A percentile compares a stretch with the other conserved stretches of the same genome.
phyloP scores from a whole-genome alignment of 805 yeast genomes.

The Metschnikowia continentalis region DNA sequence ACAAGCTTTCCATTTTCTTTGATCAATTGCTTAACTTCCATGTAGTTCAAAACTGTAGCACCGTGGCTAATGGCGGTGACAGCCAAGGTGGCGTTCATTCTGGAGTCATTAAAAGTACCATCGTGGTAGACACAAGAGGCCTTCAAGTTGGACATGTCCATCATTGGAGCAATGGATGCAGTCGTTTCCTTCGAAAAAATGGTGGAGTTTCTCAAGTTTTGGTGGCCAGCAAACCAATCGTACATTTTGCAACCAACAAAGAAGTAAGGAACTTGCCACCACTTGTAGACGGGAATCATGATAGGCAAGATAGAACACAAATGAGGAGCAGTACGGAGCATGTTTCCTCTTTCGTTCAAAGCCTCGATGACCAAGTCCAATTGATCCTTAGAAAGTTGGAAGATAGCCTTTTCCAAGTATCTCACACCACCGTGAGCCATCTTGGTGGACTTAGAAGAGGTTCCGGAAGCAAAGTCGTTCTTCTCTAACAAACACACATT shows the following conservation, averaged over 20 bases:
- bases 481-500: slow-evolving; percentile 84
- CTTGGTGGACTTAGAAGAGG: slow-evolving; percentile 90
- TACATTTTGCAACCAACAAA: slow-evolving; percentile 88
- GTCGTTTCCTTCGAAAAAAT: slow-evolving; percentile 64
- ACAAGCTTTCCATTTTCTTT: slow-evolving; percentile 62
- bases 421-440: slow-evolving; percentile 98
- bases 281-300: slow-evolving; percentile 91
- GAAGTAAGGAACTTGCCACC: slow-evolving; percentile 95
- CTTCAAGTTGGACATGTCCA: slow-evolving; percentile 72
- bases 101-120: slow-evolving; percentile 88
- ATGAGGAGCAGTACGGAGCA: slow-evolving; percentile 90
- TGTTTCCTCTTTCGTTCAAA: slow-evolving; percentile 77
- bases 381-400: slow-evolving; percentile 87
- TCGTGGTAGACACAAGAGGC: slow-evolving; percentile 94
- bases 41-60: slow-evolving; percentile 84
- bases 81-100: slow-evolving; percentile 85
- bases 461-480: slow-evolving; percentile 87
- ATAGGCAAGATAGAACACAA: slow-evolving; percentile 82
- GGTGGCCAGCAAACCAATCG: slow-evolving; percentile 88
- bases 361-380: slow-evolving; percentile 86
- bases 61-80: slow-evolving; percentile 82
- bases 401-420: slow-evolving; percentile 90
- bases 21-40: slow-evolving; percentile 70
- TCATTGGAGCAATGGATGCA: slow-evolving; percentile 76
- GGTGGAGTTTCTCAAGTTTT: slow-evolving; percentile 76